These are phyloP conservation scores for Fusarium nurragi DNA, from an alignment of 2,329 filamentous ascomycete species.

Conservation along the genomic window DNA sequence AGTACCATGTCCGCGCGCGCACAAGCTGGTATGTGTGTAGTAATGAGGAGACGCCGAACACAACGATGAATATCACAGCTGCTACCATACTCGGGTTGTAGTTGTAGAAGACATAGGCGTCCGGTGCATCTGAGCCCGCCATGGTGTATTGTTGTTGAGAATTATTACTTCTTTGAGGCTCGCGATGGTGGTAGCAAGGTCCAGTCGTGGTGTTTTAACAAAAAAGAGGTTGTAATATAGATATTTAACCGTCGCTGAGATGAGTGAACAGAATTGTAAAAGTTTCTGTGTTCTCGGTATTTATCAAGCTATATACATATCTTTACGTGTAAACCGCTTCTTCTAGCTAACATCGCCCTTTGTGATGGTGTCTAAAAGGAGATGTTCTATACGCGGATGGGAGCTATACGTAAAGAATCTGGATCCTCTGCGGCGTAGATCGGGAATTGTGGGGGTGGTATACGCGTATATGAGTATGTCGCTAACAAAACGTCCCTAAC, in stretches of 20 bases:
- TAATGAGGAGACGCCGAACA: conserved; percentile 52
- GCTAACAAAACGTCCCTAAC: neutral
- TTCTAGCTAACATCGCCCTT: neutral
- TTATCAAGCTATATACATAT: conserved; percentile 29
- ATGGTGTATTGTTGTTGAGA: conserved; percentile 12
- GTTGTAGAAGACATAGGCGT: conserved; percentile 51
- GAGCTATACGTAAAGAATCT: conserved; percentile 1
- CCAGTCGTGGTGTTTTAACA: neutral
- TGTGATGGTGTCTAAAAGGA: neutral
- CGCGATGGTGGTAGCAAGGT: neutral
- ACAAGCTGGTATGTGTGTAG: conserved; percentile 54
- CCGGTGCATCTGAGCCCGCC: conserved; percentile 17
- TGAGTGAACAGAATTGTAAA: neutral
- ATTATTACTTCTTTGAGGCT: neutral
- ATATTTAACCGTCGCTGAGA: neutral
- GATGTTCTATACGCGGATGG: conserved; percentile 27
- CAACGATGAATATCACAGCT: conserved; percentile 54
- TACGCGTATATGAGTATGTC: conserved; percentile 26
- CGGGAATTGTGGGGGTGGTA: conserved; percentile 5
- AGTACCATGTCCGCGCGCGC: conserved; percentile 59
- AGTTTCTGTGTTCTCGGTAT: neutral
- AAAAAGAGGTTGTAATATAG: neutral
- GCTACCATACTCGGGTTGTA: conserved; percentile 58
- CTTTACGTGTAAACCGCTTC: conserved; percentile 5
- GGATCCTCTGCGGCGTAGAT: conserved; percentile 4